phyloP scores from a whole-genome alignment of 2,329 filamentous ascomycete species.

The Rutstroemia sp. region DNA sequence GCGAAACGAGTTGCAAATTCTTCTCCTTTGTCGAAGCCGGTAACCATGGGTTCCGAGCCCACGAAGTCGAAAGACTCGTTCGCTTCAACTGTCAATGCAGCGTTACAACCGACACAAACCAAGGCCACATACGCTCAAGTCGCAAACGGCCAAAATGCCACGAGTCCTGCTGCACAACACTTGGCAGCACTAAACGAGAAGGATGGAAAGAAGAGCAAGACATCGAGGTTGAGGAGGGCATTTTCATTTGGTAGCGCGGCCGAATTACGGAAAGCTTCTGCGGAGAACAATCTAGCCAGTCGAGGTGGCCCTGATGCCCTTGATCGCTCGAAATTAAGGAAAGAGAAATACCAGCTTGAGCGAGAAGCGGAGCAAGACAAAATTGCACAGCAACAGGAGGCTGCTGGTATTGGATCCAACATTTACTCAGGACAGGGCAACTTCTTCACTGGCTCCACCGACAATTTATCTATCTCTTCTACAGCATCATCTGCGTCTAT shows the following conservation, averaged over 20 bases:
- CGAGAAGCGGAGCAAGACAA: conserved; percentile 83
- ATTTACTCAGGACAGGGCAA: conserved; percentile 85
- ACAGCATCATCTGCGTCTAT: conserved; percentile 85
- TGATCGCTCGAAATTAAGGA: conserved; percentile 53
- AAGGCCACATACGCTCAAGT: conserved; percentile 27
- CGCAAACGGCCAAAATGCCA: conserved; percentile 29
- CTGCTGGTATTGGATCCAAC: conserved; percentile 79
- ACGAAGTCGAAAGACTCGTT: conserved; percentile 38
- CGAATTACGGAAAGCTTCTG: conserved; percentile 72
- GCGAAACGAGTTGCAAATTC: conserved; percentile 60
- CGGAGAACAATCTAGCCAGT: conserved; percentile 42
- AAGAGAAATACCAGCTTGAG: conserved; percentile 52
- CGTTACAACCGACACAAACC: conserved; percentile 25
- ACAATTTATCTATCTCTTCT: conserved; percentile 87
- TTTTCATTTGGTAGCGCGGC: conserved; percentile 96
- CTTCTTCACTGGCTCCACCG: conserved; percentile 83
- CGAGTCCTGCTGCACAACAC: conserved; percentile 67
- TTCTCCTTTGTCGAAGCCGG: conserved; percentile 67
- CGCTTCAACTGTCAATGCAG: conserved; percentile 30
- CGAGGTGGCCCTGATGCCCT: conserved; percentile 21
- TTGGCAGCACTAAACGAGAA: conserved; percentile 82
- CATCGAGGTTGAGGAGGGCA: conserved; percentile 75
- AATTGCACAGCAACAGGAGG: conserved; percentile 89
- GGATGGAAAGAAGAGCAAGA: conserved; percentile 75
- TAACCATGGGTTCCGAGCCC: conserved; percentile 51